Evolutionary conservation across 139 green algal species (phyloP).

Genomic region (Ettlia oleoabundans): DNA sequence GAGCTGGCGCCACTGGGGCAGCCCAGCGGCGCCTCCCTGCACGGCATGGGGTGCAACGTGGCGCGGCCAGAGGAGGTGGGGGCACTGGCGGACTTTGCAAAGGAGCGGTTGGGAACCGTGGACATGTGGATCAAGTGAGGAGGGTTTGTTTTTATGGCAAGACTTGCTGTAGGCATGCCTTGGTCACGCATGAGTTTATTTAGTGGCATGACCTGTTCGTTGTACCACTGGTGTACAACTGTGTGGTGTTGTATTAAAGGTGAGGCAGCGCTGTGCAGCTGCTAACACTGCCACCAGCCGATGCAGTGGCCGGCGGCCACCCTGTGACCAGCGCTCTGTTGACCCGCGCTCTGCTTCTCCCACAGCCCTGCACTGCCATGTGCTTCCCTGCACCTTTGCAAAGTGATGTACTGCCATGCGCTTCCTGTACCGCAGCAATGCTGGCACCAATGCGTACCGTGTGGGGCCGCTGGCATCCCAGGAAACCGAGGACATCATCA

Average conservation of each 20-base stretch:
- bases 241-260: not conserved
- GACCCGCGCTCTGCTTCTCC: too few species aligned
- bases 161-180: not conserved
- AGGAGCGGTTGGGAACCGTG: conserved; percentile 38
- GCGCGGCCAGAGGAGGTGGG: conserved; percentile 60
- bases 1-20: conserved; percentile 50
- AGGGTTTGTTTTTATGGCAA: not conserved
- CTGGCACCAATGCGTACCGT: conserved; percentile 89
- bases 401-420: too few species aligned
- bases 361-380: too few species aligned
- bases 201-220: too few species aligned
- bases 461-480: conserved; percentile 76
- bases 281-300: not conserved
- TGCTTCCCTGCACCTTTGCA: too few species aligned
- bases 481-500: conserved; percentile 70
- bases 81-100: conserved; percentile 71
- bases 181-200: too few species aligned
- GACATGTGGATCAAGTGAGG: conserved; percentile 67
- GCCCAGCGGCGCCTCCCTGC: not conserved
- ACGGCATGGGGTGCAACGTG: conserved; percentile 74
- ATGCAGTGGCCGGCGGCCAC: too few species aligned
- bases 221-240: too few species aligned
- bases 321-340: too few species aligned
- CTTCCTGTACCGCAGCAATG: conserved; percentile 44
- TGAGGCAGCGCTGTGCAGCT: not conserved